A percentile compares a stretch with the other conserved stretches of the same genome.
Conservation (phyloP, 257 asterid species). For the Nicotiana obtusifolia region DNA sequence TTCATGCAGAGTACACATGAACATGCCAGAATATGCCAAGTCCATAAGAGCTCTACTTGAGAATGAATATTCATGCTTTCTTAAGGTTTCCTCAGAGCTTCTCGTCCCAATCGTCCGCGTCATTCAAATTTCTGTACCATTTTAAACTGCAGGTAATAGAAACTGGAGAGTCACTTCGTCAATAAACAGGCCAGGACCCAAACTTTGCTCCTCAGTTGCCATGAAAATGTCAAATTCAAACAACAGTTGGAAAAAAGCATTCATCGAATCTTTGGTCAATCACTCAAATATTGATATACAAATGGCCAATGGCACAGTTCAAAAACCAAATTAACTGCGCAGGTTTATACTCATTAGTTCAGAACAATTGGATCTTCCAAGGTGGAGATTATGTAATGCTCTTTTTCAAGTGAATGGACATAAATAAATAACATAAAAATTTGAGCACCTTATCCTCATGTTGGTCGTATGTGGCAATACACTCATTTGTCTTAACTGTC, state of each 20-base stretch:
- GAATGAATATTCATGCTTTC: neutral
- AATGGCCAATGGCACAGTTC: neutral
- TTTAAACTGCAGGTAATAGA: neutral
- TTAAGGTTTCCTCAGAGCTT: neutral
- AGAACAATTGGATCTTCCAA: neutral
- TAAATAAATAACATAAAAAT: slow-evolving; percentile 3
- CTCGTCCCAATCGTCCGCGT: neutral
- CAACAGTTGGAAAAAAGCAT: neutral
- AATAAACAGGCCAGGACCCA: neutral
- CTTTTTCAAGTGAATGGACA: neutral
- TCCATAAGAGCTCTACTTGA: neutral
- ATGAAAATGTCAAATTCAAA: neutral
- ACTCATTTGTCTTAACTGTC: slow-evolving; percentile 86
- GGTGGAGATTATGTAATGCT: neutral
- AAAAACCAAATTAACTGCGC: neutral
- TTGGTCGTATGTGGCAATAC: slow-evolving; percentile 90
- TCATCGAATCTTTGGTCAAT: neutral
- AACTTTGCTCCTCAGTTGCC: neutral
- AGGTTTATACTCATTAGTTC: neutral
- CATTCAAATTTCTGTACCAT: neutral
- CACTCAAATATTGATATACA: neutral
- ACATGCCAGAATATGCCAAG: neutral
- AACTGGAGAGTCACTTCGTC: neutral
- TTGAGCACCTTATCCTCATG: slow-evolving; percentile 85
- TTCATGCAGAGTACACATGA: neutral